Evolutionary conservation across 1,139 yeast species (phyloP).

Genomic region (Saccharomyces uvarum): DNA sequence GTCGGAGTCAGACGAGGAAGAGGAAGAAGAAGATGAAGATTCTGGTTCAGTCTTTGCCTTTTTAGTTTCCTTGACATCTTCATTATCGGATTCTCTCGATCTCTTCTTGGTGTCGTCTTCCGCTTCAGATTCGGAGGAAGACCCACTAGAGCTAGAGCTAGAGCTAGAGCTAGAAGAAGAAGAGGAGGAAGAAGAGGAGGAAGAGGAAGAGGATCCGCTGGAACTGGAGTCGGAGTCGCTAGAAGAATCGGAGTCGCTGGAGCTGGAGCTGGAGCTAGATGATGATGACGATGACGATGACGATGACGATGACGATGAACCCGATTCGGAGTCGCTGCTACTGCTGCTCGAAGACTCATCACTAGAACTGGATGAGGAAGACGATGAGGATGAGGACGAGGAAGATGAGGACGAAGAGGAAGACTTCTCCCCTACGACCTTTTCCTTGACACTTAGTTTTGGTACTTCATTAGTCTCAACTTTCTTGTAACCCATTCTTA

Average conservation of each 20-base stretch:
- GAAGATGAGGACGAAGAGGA: slow-evolving; percentile 2
- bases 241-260: slow-evolving; percentile 9
- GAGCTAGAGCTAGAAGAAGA: slow-evolving; percentile 14
- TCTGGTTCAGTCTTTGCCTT: slow-evolving; percentile 10
- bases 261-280: slow-evolving; percentile 9
- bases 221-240: neutral
- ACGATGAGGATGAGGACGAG: slow-evolving; percentile 10
- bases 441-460: slow-evolving; percentile 26
- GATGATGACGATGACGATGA: slow-evolving; percentile 5
- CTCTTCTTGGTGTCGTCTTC: slow-evolving; percentile 6
- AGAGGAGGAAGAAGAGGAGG: slow-evolving; percentile 21
- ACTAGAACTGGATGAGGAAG: slow-evolving; percentile 10
- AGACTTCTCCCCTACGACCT: slow-evolving; percentile 13
- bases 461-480: slow-evolving; percentile 19
- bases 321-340: slow-evolving; percentile 8
- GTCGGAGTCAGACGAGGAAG: slow-evolving; percentile 19
- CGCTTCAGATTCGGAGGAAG: slow-evolving; percentile 10
- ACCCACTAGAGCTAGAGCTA: slow-evolving; percentile 5
- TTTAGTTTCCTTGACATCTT: neutral
- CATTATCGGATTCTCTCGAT: slow-evolving; percentile 3
- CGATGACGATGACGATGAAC: slow-evolving; percentile 9
- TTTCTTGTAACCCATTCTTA: slow-evolving; percentile 15
- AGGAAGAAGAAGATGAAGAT: slow-evolving; percentile 13
- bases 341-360: slow-evolving; percentile 8
- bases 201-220: slow-evolving; percentile 6